Base-by-base conservation (phyloP, 768 basidiomycete species). In the Rhizopogon vinicolor region DNA sequence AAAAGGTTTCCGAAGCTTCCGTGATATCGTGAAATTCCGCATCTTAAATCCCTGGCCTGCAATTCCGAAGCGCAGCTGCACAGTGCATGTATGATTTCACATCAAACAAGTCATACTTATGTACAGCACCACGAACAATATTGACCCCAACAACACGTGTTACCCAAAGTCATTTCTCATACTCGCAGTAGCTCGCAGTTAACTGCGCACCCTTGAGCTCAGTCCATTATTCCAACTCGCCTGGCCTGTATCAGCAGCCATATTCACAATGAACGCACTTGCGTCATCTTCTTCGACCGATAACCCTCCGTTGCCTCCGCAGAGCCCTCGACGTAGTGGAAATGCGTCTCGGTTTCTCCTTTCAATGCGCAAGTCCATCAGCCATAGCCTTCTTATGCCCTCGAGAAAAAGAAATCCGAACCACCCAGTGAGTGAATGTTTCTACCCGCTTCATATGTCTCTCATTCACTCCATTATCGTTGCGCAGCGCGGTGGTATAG, bases 401-500 rank as follows among this genome's bases (percentile, higher is more conserved):
- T 61, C 62, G 10, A 65, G 66, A 31, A 58, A 58, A 53, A 68
- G 60, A 57, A 46, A 58, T 22, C 12, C 44, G 40, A 60, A 59
- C 9, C 44, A 28, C 33, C 46, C 51, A 51, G 68, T 70, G 44
- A 18, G 68, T 62, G n/a, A 54, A 28, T 55, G 1, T 13, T 40
- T 51, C 9, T 1, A n/a, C 19, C 58, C 10, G 13, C 39, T 28
- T 12, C 46, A 33, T 14, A 45, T 29, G 16, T n/a, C 40, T 45
- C 25, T 22, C 40, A 49, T 35, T 44, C 57, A 67, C 46, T 61
- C 45, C 6, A 19, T 33, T 41, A 29, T 48, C 41, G 9, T 19
- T 25, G 14, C 45, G 28, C 59, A 72, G 68, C 67, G 57, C 57
- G 64, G 55, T 22, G 71, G 70, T 54, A 73, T 78, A 68, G 72